These are phyloP conservation scores for Amaranthus cruentus DNA, from an alignment of 148 eudicot genomes.

Conservation along the genomic window DNA sequence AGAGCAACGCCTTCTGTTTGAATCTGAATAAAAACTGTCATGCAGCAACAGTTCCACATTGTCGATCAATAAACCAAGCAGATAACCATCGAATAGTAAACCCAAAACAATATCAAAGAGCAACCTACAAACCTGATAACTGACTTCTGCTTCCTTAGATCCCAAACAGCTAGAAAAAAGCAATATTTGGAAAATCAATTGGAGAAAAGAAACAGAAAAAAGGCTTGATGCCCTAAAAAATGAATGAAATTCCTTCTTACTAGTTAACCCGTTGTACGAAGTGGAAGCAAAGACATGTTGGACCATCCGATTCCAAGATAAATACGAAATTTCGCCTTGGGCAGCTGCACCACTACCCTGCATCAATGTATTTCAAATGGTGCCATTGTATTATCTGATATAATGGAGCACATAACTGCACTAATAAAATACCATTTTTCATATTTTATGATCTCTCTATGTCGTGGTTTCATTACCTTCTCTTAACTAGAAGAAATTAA, in stretches of 20 bases:
- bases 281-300: conserved; percentile 90
- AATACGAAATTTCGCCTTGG: conserved; percentile 91
- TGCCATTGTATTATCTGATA: conserved; percentile 6
- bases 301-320: conserved; percentile 95
- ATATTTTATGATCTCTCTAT: neutral
- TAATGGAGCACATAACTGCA: neutral
- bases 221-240: neutral
- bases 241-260: conserved; percentile 34
- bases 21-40: conserved; percentile 72
- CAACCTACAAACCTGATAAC: conserved; percentile 55
- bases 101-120: neutral
- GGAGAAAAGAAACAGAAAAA: conserved; percentile 1
- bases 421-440: neutral
- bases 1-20: conserved; percentile 78
- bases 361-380: conserved; percentile 18
- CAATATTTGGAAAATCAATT: conserved; percentile 3
- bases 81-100: neutral
- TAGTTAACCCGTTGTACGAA: conserved; percentile 82
- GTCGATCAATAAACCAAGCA: neutral
- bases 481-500: neutral
- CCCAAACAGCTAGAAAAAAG: conserved; percentile 80
- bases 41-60: conserved; percentile 15
- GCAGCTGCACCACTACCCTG: conserved; percentile 86
- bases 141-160: conserved; percentile 91
- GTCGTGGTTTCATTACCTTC: neutral